phyloP scores from a whole-genome alignment of 1,284 basidiomycete species.

The Coriolopsis trogii region DNA sequence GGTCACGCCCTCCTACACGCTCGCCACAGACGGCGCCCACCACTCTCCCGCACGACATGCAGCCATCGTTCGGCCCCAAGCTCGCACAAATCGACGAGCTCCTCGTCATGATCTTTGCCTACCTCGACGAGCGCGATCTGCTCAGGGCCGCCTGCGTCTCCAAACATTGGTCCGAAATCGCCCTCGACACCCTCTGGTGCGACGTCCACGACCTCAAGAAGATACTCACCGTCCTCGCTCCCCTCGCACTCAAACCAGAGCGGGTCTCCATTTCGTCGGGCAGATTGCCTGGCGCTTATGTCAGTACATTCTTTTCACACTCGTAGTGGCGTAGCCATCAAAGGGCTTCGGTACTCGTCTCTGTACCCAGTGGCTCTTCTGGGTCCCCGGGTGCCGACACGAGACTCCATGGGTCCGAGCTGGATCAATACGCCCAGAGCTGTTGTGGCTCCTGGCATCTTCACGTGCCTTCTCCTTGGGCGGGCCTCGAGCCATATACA shows the following conservation, averaged over 20 bases:
- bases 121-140: constrained; percentile 31
- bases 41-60: constrained; percentile 7
- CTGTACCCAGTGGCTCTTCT: too few relatives aligned
- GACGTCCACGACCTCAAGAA: constrained; percentile 40
- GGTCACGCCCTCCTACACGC: too few relatives aligned
- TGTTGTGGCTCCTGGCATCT: too few relatives aligned
- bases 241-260: constrained; percentile 33
- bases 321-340: too few relatives aligned
- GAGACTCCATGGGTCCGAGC: too few relatives aligned
- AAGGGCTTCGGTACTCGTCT: too few relatives aligned
- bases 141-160: constrained; percentile 29
- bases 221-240: constrained; percentile 51
- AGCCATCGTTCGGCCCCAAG: constrained; percentile 3
- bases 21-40: constrained; percentile 1
- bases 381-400: too few relatives aligned
- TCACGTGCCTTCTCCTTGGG: too few relatives aligned
- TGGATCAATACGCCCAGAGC: too few relatives aligned
- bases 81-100: constrained; percentile 31
- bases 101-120: constrained; percentile 29
- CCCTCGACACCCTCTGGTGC: constrained; percentile 32
- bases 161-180: constrained; percentile 33
- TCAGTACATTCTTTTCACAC: constrained; percentile 7
- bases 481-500: too few relatives aligned
- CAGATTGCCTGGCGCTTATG: constrained; percentile 17
- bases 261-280: constrained; percentile 5